phyloP scores from a whole-genome alignment of 805 yeast species.

The Diddensiella santjacobensis region DNA sequence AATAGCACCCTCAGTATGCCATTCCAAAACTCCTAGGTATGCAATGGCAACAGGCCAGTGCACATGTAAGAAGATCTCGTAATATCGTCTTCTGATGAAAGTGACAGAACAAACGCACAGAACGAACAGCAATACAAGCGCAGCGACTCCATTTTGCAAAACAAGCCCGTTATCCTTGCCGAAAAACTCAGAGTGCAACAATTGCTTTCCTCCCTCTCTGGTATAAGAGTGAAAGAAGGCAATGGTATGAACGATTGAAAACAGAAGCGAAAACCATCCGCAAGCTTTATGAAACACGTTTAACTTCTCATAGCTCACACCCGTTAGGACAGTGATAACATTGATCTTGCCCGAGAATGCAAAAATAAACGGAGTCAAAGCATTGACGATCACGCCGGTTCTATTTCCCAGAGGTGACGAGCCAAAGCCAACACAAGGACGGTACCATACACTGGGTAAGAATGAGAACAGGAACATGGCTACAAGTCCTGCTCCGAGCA shows the following conservation, averaged over 20 bases:
- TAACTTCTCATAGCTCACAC: slow-evolving; percentile 20
- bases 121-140: slow-evolving; percentile 12
- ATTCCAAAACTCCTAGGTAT: slow-evolving; percentile 18
- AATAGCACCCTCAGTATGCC: slow-evolving; percentile 15
- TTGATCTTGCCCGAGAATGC: slow-evolving; percentile 21
- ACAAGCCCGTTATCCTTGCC: not conserved
- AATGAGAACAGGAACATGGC: slow-evolving; percentile 12
- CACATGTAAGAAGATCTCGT: slow-evolving; percentile 19
- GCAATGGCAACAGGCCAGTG: slow-evolving; percentile 24
- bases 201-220: slow-evolving; percentile 19
- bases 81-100: slow-evolving; percentile 14
- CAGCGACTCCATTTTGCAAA: slow-evolving; percentile 13
- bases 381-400: slow-evolving; percentile 23
- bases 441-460: slow-evolving; percentile 18
- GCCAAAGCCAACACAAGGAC: slow-evolving; percentile 20
- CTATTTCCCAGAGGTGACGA: slow-evolving; percentile 23
- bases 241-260: slow-evolving; percentile 20
- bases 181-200: slow-evolving; percentile 3
- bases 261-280: slow-evolving; percentile 19
- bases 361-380: slow-evolving; percentile 23
- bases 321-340: slow-evolving; percentile 20
- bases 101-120: slow-evolving; percentile 16
- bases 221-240: slow-evolving; percentile 16
- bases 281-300: slow-evolving; percentile 18
- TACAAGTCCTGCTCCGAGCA: slow-evolving; percentile 10